Conservation (phyloP, 2,329 filamentous ascomycete species). For the Phialocephala subalpina region DNA sequence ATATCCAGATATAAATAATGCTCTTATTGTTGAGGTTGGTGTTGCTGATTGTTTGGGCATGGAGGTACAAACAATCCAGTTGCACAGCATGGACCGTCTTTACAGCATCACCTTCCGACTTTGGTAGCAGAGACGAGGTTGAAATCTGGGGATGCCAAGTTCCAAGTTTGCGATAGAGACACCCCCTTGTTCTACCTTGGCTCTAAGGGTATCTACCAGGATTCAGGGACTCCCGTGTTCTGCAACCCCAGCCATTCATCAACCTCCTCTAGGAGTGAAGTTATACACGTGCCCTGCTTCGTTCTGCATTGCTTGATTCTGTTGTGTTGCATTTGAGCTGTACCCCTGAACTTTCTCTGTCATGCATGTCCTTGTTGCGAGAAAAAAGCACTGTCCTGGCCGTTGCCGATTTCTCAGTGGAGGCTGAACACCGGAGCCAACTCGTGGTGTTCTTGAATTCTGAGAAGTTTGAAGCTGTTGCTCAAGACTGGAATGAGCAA, state of each 20-base stretch:
- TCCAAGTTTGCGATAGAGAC: neutral
- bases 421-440: neutral
- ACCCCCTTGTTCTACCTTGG: neutral
- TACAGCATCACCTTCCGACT: neutral
- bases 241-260: neutral
- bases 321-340: neutral
- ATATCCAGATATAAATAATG: neutral
- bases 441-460: neutral
- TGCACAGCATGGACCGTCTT: neutral
- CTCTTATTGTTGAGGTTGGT: neutral
- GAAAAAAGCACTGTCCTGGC: neutral
- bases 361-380: too few relatives aligned
- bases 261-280: neutral
- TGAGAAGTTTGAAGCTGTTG: neutral
- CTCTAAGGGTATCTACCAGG: conserved; percentile 2
- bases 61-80: neutral
- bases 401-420: neutral
- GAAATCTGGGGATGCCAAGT: conserved; percentile 18
- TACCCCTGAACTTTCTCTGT: neutral
- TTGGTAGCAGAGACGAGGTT: neutral
- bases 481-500: neutral
- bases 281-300: neutral
- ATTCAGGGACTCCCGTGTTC: conserved; percentile 6
- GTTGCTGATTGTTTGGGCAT: neutral
- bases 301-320: neutral